Percentiles rank a stretch among this genome's conserved stretches.
Evolutionary conservation across 306 rosid species (phyloP).

Genomic region (Cucumis sativus): Cucumber_9930_V3 NC_026660.2:18284001-18284500

Average conservation of each 20-base stretch:
- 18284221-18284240: constrained; percentile 46
- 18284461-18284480: neutral
- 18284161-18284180: constrained; percentile 58
- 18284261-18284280: neutral
- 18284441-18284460: neutral
- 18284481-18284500: neutral
- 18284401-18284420: neutral
- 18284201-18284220: constrained; percentile 58
- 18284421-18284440: neutral
- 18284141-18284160: constrained; percentile 51
- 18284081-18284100: constrained; percentile 39
- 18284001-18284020: neutral
- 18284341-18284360: neutral
- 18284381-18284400: neutral
- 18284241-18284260: neutral
- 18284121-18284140: constrained; percentile 74
- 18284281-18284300: neutral
- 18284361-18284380: neutral
- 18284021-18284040: neutral
- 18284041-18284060: neutral
- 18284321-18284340: neutral
- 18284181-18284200: constrained; percentile 86
- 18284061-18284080: neutral
- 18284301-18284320: neutral
- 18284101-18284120: constrained; percentile 49